A percentile compares a stretch with the other conserved stretches of the same genome.
Evolutionary conservation across 495 filamentous ascomycete species (phyloP).

Genomic region (Cladorrhinum samala): DNA sequence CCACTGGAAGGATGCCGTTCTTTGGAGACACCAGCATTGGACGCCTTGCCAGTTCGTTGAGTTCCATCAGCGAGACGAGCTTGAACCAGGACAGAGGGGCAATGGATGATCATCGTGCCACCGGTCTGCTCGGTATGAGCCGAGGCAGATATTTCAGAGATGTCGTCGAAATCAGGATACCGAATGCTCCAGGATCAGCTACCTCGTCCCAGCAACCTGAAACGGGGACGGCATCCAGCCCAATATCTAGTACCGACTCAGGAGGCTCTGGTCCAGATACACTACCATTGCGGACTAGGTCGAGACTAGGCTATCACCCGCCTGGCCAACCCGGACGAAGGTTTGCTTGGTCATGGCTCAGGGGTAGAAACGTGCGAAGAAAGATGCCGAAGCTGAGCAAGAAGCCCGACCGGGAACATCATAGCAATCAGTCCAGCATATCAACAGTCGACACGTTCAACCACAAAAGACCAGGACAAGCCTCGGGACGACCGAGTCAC

Average conservation of each 20-base stretch:
- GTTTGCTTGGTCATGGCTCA: slow-evolving; percentile 24
- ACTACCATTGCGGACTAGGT: slow-evolving; percentile 8
- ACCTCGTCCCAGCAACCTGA: slow-evolving; percentile 22
- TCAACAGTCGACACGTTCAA: slow-evolving; percentile 15
- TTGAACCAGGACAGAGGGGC: slow-evolving; percentile 11
- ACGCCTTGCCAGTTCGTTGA: slow-evolving; percentile 10
- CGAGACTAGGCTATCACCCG: slow-evolving; percentile 9
- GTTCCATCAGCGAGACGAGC: slow-evolving; percentile 22
- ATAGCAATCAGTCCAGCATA: slow-evolving; percentile 6
- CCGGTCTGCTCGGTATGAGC: slow-evolving; percentile 10
- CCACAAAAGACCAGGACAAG: slow-evolving; percentile 4
- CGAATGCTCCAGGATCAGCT: slow-evolving; percentile 31
- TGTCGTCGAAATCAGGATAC: slow-evolving; percentile 27
- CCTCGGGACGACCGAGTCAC: too few relatives aligned
- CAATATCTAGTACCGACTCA: neutral
- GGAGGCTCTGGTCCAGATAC: neutral
- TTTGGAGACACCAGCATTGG: neutral
- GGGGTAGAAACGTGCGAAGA: neutral
- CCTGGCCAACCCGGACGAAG: slow-evolving; percentile 6
- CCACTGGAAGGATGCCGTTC: neutral
- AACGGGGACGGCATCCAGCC: neutral
- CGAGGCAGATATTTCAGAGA: slow-evolving; percentile 20
- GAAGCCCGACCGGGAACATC: slow-evolving; percentile 1
- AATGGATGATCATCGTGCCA: slow-evolving; percentile 4
- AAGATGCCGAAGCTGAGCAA: slow-evolving; percentile 3